Evolutionary conservation across 441 rosid genomes (phyloP).

Genomic region (Pelargonium australe): DNA sequence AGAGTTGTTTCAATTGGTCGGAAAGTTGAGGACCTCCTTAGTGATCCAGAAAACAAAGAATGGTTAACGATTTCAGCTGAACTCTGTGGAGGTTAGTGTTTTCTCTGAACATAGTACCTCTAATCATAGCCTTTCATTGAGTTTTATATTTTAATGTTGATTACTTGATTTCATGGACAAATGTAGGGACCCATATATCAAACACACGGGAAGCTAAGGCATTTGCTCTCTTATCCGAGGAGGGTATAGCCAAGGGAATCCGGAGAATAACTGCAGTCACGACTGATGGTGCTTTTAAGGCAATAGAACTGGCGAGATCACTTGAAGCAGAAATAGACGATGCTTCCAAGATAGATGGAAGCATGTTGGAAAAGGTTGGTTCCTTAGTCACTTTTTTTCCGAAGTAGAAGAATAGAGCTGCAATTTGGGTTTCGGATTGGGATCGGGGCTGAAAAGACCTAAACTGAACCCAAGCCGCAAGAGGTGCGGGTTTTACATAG

Average conservation of each 20-base stretch:
- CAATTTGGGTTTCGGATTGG: neutral
- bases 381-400: too few relatives aligned
- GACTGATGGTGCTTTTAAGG: constrained; percentile 64
- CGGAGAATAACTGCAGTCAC: constrained; percentile 88
- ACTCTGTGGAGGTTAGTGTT: constrained; percentile 79
- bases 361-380: constrained; percentile 71
- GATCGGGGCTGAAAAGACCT: too few relatives aligned
- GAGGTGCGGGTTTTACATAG: too few relatives aligned
- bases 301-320: constrained; percentile 47
- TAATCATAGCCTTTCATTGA: too few relatives aligned
- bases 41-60: constrained; percentile 71
- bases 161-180: constrained; percentile 22
- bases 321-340: constrained; percentile 67
- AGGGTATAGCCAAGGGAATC: constrained; percentile 93
- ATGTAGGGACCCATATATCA: constrained; percentile 67
- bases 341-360: constrained; percentile 53
- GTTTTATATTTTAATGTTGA: constrained; percentile 18
- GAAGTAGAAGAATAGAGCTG: too few relatives aligned
- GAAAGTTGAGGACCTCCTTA: constrained; percentile 69
- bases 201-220: constrained; percentile 90
- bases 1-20: constrained; percentile 88
- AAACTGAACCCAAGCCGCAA: too few relatives aligned
- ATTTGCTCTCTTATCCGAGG: constrained; percentile 89
- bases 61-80: constrained; percentile 75
- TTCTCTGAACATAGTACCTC: neutral